Conservation (phyloP, 2,329 filamentous ascomycete species). For the Cladosporium sp. region DNA sequence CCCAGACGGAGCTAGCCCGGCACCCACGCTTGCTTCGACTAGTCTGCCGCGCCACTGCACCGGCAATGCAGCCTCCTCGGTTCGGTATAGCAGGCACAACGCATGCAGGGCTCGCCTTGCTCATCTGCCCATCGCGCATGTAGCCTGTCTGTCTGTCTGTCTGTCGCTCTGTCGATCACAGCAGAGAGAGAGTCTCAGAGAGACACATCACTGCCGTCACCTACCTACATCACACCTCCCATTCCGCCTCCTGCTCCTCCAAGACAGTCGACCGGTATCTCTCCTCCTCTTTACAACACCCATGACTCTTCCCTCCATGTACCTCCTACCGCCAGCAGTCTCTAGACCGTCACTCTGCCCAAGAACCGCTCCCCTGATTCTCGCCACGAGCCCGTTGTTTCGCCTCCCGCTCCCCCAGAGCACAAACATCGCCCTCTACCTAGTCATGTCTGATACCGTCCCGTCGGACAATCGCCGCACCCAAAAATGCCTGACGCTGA, state of each 20-base stretch:
- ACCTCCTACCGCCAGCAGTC: not conserved
- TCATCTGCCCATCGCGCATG: not conserved
- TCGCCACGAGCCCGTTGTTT: conserved; percentile 3
- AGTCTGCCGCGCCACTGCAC: not conserved
- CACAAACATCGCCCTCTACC: not conserved
- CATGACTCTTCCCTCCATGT: not conserved
- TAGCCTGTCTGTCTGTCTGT: not conserved
- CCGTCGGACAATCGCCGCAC: not conserved
- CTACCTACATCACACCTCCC: not conserved
- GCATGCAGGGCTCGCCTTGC: not conserved
- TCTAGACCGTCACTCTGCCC: not conserved
- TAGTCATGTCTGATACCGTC: conserved; percentile 2
- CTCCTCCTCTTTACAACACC: not conserved
- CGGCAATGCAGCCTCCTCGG: not conserved
- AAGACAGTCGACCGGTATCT: not conserved
- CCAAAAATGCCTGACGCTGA: not conserved
- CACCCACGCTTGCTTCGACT: not conserved
- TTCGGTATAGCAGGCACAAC: not conserved
- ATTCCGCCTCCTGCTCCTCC: not conserved
- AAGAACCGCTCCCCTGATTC: conserved; percentile 3
- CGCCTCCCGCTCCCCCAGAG: conserved; percentile 15
- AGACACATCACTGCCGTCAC: too few species aligned
- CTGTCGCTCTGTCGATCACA: not conserved
- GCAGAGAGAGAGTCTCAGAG: not conserved
- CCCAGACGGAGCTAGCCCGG: not conserved